Evolutionary conservation across 176 grass and related monocot species (phyloP), one percentile per base, ranked within the genome.

Genomic region (Poa annua): DNA sequence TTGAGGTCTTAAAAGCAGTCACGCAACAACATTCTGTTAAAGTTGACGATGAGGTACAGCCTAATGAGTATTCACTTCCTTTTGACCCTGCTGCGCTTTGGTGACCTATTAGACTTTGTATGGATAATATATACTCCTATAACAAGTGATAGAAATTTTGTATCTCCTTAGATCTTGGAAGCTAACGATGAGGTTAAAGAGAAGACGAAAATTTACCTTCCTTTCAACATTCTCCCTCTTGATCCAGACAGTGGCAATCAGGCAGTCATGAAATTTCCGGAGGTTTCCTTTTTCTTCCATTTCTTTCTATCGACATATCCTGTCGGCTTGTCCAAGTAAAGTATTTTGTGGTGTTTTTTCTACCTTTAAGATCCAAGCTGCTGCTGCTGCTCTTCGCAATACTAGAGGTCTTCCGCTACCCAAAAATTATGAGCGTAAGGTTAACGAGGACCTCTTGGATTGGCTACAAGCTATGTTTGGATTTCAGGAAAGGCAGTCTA

Each of bases 401-500:
- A 98, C 84, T 36, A 98, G 92, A 79, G 92, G 96, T 63, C 87
- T 98, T 87, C 92, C 92, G 78, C 89, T 89, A 83, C 89, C 87
- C 5, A 95, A 95, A 84, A 90, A 88, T 82, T 86, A 93, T 71
- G 88, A 95, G 56, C 76, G 82, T n/a, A 95, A 95, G 81, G 83
- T 91, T 75, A 94, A 93, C 3, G 92, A 90, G 74, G 96, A 98
- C 77, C 79, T 98, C 32, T 92, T 98, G 80, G 96, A 98, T 78
- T 98, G 96, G 96, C 92, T 98, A 55, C 96, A 98, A 88, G 76
- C 85, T 69, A 98, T 98, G 90, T 98, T 98, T 95, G 92, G 96
- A 24, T 98, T 98, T 91, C 96, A 98, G 96, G 96, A 89, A 91
- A 88, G 81, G 76, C 80, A 88, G 16, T 59, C 56, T 67, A 24